Evolutionary conservation across 257 asterid species (phyloP).

Genomic region (Nicotiana benthamiana): DNA sequence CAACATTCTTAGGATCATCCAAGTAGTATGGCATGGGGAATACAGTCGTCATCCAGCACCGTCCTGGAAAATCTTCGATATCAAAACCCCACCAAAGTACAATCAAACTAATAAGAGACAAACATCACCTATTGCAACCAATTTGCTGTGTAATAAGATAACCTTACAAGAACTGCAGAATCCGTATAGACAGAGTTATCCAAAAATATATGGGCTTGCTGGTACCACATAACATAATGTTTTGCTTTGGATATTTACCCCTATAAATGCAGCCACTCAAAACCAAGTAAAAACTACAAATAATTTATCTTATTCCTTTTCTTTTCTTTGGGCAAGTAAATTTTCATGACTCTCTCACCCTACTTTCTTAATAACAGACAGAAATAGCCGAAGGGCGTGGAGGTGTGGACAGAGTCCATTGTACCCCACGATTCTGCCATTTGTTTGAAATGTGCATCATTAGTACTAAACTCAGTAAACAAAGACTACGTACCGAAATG

Average conservation of each 20-base stretch:
- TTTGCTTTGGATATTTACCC: too few species aligned
- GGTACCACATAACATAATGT: background rate
- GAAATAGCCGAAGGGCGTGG: too few species aligned
- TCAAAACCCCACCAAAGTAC: background rate
- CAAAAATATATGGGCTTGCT: background rate
- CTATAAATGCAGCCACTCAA: background rate
- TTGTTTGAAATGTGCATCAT: too few species aligned
- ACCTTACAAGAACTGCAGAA: background rate
- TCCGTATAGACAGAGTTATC: background rate
- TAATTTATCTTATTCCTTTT: background rate
- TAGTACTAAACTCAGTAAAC: too few species aligned
- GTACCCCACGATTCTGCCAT: too few species aligned
- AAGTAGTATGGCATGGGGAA: background rate
- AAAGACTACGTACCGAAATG: too few species aligned
- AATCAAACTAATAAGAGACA: background rate
- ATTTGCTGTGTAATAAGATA: background rate
- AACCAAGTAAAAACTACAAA: background rate
- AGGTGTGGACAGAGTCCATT: too few species aligned
- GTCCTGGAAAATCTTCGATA: background rate
- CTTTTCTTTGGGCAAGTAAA: background rate
- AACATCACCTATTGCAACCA: background rate
- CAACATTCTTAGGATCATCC: background rate
- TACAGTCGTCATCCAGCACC: background rate
- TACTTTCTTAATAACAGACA: background rate
- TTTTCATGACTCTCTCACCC: background rate